Evolutionary conservation across 169 alveolate species (phyloP), one percentile per base, ranked within the genome.

Genomic region (Plasmodium yoelii): DNA sequence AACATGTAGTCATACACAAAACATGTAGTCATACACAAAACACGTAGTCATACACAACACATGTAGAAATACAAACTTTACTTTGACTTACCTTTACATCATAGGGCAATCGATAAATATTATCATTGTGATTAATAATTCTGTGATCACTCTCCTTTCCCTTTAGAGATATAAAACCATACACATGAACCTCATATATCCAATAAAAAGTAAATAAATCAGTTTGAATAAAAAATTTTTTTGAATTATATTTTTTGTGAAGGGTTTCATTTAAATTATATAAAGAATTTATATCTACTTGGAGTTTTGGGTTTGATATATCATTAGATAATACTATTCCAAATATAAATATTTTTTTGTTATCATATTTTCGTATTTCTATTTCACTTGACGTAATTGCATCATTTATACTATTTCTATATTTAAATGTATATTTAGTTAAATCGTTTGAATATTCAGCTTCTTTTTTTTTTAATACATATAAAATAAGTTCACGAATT

Each of bases 321-420:
- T 82, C 86, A 47, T 82, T 82, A 24, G 49, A 42, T 82, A 82
- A 39, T 5, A 82, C 67, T 28, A 82, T 44, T 3, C 90, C 90
- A 12, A 82, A 34, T 18, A 82, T 82, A 46, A 28, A 68, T 22
- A 82, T 28, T 65, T 82, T 51, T 7, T 49, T 10, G 47, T 67
- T 42, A 5, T 82, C 86, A 15, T 46, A 44, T 49, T 67, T 82
- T 22, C 90, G 57, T 19, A 82, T 61, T 55, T 82, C 71, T 9
- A 82, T 68, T 39, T 82, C 90, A 51, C 86, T 82, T 57, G 69
- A 28, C 3, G 90, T 82, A 53, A 61, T 82, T 24, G 86, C 90
- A 49, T 82, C 90, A 60, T 28, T 82, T 42, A 82, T 82, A 57
- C 42, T 82, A 46, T 82, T 82, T 82, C 90, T 34, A 42, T 82